Percentiles rank a stretch among this genome's conserved stretches.
These are phyloP conservation scores for Escallonia rubra DNA, from an alignment of 129 eudicot species.

Conservation along the genomic window DNA sequence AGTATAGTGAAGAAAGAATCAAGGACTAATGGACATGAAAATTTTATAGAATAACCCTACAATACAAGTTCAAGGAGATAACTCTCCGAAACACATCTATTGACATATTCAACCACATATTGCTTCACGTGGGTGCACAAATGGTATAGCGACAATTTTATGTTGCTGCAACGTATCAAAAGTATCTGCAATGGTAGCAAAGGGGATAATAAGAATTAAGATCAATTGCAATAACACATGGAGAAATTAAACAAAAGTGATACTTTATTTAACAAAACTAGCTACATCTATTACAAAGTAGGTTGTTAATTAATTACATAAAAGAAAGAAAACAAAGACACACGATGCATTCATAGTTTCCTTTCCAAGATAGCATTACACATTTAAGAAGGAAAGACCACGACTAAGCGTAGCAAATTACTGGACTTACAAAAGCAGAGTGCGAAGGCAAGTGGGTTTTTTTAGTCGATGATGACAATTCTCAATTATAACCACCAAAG, in stretches of 20 bases:
- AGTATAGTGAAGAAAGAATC: not conserved
- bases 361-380: not conserved
- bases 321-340: too few species aligned
- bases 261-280: not conserved
- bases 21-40: not conserved
- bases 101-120: constrained; percentile 43
- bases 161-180: not conserved
- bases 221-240: not conserved
- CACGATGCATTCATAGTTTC: too few species aligned
- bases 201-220: not conserved
- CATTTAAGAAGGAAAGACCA: too few species aligned
- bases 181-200: constrained; percentile 13
- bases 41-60: constrained; percentile 55
- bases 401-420: too few species aligned
- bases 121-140: constrained; percentile 6
- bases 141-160: not conserved
- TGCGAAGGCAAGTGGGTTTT: too few species aligned
- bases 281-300: not conserved
- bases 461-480: too few species aligned
- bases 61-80: constrained; percentile 60
- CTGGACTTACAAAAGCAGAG: too few species aligned
- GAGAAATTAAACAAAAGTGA: not conserved
- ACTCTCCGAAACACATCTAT: constrained; percentile 40
- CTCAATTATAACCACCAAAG: too few species aligned
- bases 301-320: too few species aligned